Conservation (phyloP, 768 basidiomycete genomes). For the Asterophora lycoperdoides region DNA sequence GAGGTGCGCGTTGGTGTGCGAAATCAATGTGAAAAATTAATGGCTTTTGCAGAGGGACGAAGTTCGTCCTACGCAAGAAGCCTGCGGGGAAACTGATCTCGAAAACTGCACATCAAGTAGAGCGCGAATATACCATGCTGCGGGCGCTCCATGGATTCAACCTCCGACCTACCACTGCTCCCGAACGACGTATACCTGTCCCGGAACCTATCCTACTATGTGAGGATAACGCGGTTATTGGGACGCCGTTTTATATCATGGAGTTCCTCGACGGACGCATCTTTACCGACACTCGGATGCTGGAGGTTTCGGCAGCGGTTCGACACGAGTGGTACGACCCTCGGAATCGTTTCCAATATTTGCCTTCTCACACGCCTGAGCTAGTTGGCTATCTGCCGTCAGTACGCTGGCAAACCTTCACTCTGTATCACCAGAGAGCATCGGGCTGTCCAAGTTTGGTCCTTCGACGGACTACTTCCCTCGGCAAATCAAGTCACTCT, state of each 20-base stretch:
- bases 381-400: constrained; percentile 77
- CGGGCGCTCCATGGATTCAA: constrained; percentile 76
- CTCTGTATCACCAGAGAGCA: constrained; percentile 53
- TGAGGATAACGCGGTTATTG: constrained; percentile 70
- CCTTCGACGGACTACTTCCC: constrained; percentile 83
- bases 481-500: constrained; percentile 88
- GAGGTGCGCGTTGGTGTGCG: constrained; percentile 38
- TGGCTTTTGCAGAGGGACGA: constrained; percentile 38
- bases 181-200: constrained; percentile 65
- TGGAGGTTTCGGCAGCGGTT: constrained; percentile 56
- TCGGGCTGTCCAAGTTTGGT: constrained; percentile 72
- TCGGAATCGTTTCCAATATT: neutral
- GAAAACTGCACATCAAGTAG: constrained; percentile 90
- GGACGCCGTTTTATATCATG: constrained; percentile 96
- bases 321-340: constrained; percentile 60
- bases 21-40: neutral
- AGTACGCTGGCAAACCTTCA: constrained; percentile 65
- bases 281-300: constrained; percentile 82
- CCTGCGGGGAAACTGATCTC: constrained; percentile 86
- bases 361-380: neutral
- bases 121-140: constrained; percentile 86
- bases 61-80: constrained; percentile 89
- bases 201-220: constrained; percentile 84
- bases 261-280: constrained; percentile 92
- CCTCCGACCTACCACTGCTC: constrained; percentile 42